Evolutionary conservation across 352 stramenopile species (phyloP).

Genomic region (Nothophytophthora sp.): DNA sequence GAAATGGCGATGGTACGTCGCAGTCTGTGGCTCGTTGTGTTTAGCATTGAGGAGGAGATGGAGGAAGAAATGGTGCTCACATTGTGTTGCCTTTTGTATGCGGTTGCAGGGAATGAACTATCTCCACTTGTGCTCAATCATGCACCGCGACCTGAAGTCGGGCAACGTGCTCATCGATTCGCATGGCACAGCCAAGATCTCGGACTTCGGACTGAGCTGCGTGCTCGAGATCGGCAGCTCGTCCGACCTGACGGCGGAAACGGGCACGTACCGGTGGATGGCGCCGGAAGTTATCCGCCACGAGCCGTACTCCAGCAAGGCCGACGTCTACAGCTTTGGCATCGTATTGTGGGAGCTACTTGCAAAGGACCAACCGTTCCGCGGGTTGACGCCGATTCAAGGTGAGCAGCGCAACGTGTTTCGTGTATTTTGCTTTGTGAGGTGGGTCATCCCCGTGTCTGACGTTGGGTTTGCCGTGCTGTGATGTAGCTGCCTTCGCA

Average conservation of each 20-base stretch:
- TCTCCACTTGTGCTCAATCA: constrained; percentile 92
- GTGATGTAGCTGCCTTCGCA: constrained; percentile 67
- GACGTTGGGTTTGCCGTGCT: constrained; percentile 7
- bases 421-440: too few species aligned
- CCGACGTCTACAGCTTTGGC: constrained; percentile 95
- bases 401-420: constrained; percentile 30
- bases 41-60: not conserved
- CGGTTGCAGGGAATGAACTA: constrained; percentile 92
- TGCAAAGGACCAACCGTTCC: constrained; percentile 83
- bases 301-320: constrained; percentile 94
- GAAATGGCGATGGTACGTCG: constrained; percentile 78
- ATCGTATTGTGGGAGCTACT: constrained; percentile 89
- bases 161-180: constrained; percentile 92
- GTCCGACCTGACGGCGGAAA: constrained; percentile 84
- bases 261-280: constrained; percentile 95
- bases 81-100: not conserved
- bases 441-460: not conserved
- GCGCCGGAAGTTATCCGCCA: constrained; percentile 94
- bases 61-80: not conserved
- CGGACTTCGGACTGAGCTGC: constrained; percentile 87
- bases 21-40: not conserved
- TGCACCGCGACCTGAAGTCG: constrained; percentile 97
- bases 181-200: constrained; percentile 86
- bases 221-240: constrained; percentile 80
- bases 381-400: constrained; percentile 83